A percentile compares a stretch with the other conserved stretches of the same genome.
Conservation (phyloP, 306 rosid genomes). For the Phaseolus lunatus region DNA sequence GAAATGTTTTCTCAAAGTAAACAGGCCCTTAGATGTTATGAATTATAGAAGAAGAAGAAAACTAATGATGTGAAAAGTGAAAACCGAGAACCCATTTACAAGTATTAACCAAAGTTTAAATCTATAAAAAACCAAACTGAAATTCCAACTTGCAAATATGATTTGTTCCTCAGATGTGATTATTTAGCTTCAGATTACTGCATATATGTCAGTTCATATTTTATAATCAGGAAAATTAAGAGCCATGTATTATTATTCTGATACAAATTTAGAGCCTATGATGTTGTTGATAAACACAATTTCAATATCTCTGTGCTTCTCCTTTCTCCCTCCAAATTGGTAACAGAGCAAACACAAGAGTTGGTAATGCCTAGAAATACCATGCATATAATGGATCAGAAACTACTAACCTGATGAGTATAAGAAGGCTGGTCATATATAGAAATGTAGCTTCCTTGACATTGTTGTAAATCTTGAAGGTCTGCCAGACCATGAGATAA, state of each 20-base stretch:
- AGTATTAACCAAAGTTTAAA: constrained; percentile 11
- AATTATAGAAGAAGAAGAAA: neutral
- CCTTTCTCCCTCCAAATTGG: neutral
- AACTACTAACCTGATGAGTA: constrained; percentile 66
- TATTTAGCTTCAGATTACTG: neutral
- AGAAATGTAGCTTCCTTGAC: constrained; percentile 89
- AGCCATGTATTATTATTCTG: neutral
- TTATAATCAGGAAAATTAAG: neutral
- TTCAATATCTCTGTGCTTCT: neutral
- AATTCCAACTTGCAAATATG: neutral
- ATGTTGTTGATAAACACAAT: neutral
- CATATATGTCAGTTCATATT: neutral
- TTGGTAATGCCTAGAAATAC: neutral
- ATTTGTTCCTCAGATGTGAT: neutral
- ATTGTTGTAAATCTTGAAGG: constrained; percentile 65
- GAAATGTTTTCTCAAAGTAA: neutral
- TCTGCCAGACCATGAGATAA: constrained; percentile 89
- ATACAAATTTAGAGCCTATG: neutral
- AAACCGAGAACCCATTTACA: neutral
- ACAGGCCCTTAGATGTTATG: neutral
- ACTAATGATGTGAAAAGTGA: neutral
- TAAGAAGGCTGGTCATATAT: constrained; percentile 87
- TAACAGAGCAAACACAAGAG: neutral
- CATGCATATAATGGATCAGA: constrained; percentile 9
- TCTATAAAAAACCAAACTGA: constrained; percentile 23